phyloP scores from a whole-genome alignment of 2,329 filamentous ascomycete species.

The Penicillium sp. region DNA sequence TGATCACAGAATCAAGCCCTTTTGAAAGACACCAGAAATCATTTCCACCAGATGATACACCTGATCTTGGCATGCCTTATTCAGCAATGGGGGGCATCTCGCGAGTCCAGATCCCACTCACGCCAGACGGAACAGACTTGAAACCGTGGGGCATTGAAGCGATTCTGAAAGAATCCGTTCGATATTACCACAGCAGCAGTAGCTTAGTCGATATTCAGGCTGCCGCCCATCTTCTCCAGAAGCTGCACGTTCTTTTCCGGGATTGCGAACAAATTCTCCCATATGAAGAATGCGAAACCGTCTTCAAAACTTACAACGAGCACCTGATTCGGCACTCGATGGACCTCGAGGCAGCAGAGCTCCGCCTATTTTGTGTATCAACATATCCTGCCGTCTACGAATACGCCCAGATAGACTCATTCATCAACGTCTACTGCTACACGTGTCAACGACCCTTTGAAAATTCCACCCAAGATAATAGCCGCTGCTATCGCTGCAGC shows the following conservation, averaged over 20 bases:
- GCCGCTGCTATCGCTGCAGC: constrained; percentile 52
- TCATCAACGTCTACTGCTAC: constrained; percentile 55
- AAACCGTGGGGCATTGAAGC: constrained; percentile 43
- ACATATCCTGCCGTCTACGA: constrained; percentile 58
- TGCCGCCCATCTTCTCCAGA: constrained; percentile 43
- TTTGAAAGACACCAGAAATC: constrained; percentile 17
- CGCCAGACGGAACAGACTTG: constrained; percentile 27
- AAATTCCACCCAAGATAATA: constrained; percentile 49
- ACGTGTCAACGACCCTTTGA: constrained; percentile 57
- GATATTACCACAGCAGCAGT: constrained; percentile 39
- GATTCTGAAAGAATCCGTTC: constrained; percentile 40
- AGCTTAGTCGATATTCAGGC: constrained; percentile 40
- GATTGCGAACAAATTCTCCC: constrained; percentile 40
- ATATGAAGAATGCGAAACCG: constrained; percentile 52
- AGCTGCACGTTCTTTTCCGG: constrained; percentile 39
- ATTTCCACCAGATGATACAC: background rate
- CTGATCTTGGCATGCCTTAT: background rate
- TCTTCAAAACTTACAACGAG: constrained; percentile 58
- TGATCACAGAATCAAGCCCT: constrained; percentile 38
- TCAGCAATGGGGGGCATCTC: constrained; percentile 21
- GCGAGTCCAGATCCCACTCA: constrained; percentile 32
- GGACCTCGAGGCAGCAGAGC: constrained; percentile 50
- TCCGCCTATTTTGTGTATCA: constrained; percentile 57
- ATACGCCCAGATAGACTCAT: constrained; percentile 54
- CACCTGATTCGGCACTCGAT: constrained; percentile 50